Conservation (phyloP, 2,329 filamentous ascomycete genomes). For the Aspergillus ruber region DNA sequence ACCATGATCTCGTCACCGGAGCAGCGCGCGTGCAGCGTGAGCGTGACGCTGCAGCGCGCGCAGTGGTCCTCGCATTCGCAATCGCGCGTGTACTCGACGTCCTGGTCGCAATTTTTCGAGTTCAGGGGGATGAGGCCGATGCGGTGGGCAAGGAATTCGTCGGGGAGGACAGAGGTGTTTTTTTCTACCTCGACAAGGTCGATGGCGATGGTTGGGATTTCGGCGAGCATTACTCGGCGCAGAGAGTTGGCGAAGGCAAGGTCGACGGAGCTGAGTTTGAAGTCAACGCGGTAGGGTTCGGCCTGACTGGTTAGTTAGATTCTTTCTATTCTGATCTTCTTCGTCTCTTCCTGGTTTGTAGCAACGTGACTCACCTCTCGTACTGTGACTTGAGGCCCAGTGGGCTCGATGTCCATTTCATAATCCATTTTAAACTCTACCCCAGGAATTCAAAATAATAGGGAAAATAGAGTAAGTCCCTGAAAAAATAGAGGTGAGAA, state of each 20-base stretch:
- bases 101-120: constrained; percentile 72
- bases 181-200: constrained; percentile 87
- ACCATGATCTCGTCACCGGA: constrained; percentile 83
- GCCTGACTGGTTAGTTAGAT: constrained; percentile 49
- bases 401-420: constrained; percentile 44
- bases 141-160: constrained; percentile 92
- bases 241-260: constrained; percentile 89
- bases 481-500: neutral
- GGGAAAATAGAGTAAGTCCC: neutral
- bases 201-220: constrained; percentile 90
- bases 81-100: constrained; percentile 80
- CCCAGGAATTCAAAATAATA: neutral
- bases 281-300: constrained; percentile 75
- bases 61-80: constrained; percentile 97
- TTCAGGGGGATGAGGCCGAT: constrained; percentile 84
- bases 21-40: constrained; percentile 80
- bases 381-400: constrained; percentile 43
- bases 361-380: constrained; percentile 32
- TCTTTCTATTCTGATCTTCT: neutral
- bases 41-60: constrained; percentile 79
- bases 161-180: constrained; percentile 92
- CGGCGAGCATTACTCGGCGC: constrained; percentile 82
- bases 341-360: neutral
- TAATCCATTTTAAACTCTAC: constrained; percentile 32
- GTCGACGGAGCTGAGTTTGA: constrained; percentile 83